Conservation (phyloP, 345 rosid genomes). For the Brassica cretica region DNA sequence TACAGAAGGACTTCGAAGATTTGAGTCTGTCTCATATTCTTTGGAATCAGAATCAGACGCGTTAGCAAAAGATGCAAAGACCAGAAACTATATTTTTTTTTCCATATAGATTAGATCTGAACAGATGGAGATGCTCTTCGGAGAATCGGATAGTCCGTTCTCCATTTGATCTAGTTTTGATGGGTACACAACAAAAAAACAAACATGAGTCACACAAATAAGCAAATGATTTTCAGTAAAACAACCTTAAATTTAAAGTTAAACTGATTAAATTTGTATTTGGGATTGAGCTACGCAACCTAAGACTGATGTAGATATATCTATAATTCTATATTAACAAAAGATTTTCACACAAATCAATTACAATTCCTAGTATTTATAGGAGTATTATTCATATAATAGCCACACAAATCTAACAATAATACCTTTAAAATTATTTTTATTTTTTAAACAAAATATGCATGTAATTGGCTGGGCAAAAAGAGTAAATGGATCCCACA, state of each 20-base stretch:
- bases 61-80: no score
- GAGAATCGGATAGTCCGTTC: no score
- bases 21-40: no score
- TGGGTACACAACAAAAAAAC: no score
- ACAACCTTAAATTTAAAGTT: neutral
- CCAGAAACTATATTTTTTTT: no score
- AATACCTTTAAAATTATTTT: neutral
- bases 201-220: neutral
- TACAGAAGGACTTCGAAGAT: no score
- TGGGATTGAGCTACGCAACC: neutral
- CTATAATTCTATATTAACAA: neutral
- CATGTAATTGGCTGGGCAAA: conserved; percentile 31
- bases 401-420: neutral
- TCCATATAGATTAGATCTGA: no score
- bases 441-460: neutral
- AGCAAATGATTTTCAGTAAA: neutral
- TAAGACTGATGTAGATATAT: neutral
- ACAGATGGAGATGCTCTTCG: no score
- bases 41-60: no score
- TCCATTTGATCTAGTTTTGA: no score
- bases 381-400: neutral
- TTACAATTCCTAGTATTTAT: neutral
- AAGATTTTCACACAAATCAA: neutral
- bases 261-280: neutral
- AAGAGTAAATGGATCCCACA: conserved; percentile 40